Percentiles rank a stretch among this genome's conserved stretches.
Conservation (phyloP, 106 monocot genomes). For the Allium fistulosum region DNA sequence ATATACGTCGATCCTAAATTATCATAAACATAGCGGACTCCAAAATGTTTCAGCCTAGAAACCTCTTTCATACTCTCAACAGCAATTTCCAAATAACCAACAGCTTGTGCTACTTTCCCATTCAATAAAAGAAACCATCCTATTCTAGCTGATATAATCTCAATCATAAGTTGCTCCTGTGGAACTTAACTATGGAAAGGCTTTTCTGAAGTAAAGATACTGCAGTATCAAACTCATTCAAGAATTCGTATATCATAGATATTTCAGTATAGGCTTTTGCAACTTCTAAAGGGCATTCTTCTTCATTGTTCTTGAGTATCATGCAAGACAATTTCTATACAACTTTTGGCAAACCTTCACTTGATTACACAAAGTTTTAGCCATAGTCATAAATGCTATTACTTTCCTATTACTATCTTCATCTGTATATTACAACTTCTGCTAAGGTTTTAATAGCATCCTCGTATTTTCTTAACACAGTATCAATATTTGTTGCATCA, state of each 20-base stretch:
- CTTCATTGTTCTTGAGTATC: slow-evolving; percentile 57
- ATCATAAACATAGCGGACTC: slow-evolving; percentile 86
- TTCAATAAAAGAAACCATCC: slow-evolving; percentile 13
- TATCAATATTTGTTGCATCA: neutral
- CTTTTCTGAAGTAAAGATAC: slow-evolving; percentile 59
- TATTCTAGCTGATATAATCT: neutral
- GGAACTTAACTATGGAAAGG: slow-evolving; percentile 6
- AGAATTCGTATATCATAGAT: slow-evolving; percentile 69
- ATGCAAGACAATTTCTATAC: slow-evolving; percentile 44
- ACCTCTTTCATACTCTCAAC: slow-evolving; percentile 86
- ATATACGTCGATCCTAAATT: slow-evolving; percentile 89
- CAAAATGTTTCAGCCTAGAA: slow-evolving; percentile 89
- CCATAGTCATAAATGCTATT: neutral
- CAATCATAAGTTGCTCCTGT: slow-evolving; percentile 6
- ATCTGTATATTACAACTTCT: too few relatives aligned
- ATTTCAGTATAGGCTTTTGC: slow-evolving; percentile 64
- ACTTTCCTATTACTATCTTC: too few relatives aligned
- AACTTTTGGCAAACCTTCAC: slow-evolving; percentile 35
- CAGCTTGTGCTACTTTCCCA: slow-evolving; percentile 62
- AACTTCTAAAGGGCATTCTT: slow-evolving; percentile 23
- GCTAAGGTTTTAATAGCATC: too few relatives aligned
- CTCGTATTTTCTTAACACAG: too few relatives aligned
- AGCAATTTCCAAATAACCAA: slow-evolving; percentile 70
- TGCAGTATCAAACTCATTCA: slow-evolving; percentile 70
- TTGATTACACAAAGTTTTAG: neutral